Conservation (phyloP, 2,329 filamentous ascomycete species). For the Cercospora citrullina region DNA sequence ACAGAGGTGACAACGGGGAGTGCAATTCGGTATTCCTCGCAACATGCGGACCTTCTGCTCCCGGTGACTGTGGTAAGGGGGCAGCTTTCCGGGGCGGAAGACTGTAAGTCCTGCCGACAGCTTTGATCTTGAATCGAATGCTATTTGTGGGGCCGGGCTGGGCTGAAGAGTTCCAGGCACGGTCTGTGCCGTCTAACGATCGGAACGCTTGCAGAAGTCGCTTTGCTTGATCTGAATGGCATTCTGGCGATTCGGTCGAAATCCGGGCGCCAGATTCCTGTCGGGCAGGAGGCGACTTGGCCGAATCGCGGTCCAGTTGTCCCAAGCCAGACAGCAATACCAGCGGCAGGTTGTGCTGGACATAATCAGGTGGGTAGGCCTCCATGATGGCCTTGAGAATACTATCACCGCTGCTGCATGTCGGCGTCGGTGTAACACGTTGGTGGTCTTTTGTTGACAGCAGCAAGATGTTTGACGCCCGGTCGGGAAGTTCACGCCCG, state of each 20-base stretch:
- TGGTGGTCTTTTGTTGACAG: background rate
- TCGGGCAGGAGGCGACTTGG: slow-evolving; percentile 11
- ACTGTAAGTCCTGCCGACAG: slow-evolving; percentile 69
- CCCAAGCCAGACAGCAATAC: slow-evolving; percentile 77
- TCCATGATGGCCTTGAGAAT: slow-evolving; percentile 59
- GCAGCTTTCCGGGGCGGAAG: slow-evolving; percentile 64
- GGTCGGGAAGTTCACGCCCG: background rate
- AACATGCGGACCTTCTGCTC: slow-evolving; percentile 36
- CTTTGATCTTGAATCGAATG: slow-evolving; percentile 34
- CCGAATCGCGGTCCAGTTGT: slow-evolving; percentile 39
- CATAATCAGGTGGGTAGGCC: slow-evolving; percentile 74
- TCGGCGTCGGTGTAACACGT: background rate
- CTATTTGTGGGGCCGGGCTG: slow-evolving; percentile 31
- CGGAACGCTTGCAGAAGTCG: slow-evolving; percentile 58
- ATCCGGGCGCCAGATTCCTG: slow-evolving; percentile 35
- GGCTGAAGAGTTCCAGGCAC: slow-evolving; percentile 33
- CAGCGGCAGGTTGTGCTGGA: slow-evolving; percentile 84
- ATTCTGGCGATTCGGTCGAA: slow-evolving; percentile 30
- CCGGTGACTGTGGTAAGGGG: slow-evolving; percentile 55
- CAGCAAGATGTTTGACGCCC: background rate
- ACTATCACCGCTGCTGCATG: slow-evolving; percentile 1
- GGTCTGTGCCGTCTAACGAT: slow-evolving; percentile 42
- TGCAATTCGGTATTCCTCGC: slow-evolving; percentile 61
- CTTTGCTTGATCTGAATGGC: slow-evolving; percentile 49
- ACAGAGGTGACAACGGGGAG: slow-evolving; percentile 88